Evolutionary conservation across 2,329 filamentous ascomycete species (phyloP), one percentile per base, ranked within the genome.

Genomic region (Fusarium sp.): DNA sequence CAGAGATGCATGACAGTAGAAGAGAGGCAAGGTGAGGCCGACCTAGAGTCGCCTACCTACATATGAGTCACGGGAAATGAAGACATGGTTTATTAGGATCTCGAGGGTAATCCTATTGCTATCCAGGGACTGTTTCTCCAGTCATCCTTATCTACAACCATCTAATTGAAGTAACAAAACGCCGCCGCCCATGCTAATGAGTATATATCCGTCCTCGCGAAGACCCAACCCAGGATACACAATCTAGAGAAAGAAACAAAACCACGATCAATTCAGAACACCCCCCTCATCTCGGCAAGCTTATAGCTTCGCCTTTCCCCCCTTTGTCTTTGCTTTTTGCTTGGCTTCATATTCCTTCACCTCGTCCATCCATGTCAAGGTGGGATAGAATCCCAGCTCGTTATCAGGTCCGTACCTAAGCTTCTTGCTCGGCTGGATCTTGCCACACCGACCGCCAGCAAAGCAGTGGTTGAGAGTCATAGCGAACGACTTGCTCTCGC

Each of bases 391-490:
- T n/a, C 18, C 57, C 13, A 29, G 13, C 14, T 47, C 42, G 9
- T 47, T 14, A 16, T 47, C 42, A 47, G 22, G 8, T 25, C 22
- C 42, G 8, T 10, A 10, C 42, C 42, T 47, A 10, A 11, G 38
- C 36, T 65, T 36, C 27, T 42, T 42, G 14, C 63, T 27, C 35
- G 61, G 47, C 47, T 33, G 5, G 18, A 56, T 56, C 18, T 35
- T 29, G 7, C 71, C 71, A 13, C 72, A 76, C 18, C 35, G 63
- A 18, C 54, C 31, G 20, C 66, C 72, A 4, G 72, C 80, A 3
- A 82, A 60, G 59, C 82, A 83, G 38, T 76, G 69, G 38, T 83
- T 83, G 65, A 82, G 71, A 9, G 72, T 70, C 71, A 80, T 77
- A 27, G 65, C 76, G 29, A 81, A 65, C 20, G 63, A 64, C 74